Evolutionary conservation across 2,329 filamentous ascomycete species (phyloP).

Genomic region (Alternaria brassicicola): DNA sequence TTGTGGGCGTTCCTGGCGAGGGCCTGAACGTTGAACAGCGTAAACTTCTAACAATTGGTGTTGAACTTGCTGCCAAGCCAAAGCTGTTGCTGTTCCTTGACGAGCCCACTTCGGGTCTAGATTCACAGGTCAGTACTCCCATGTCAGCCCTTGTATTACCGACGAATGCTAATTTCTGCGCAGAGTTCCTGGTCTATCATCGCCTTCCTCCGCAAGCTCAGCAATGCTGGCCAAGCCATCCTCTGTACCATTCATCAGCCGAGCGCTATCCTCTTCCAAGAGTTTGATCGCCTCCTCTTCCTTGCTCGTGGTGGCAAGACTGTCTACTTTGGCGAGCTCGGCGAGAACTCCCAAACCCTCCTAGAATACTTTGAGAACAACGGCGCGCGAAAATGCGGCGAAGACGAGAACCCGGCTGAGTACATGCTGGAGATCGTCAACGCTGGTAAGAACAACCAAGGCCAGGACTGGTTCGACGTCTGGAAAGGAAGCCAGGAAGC

Average conservation of each 20-base stretch:
- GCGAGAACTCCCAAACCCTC: constrained; percentile 50
- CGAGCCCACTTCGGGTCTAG: constrained; percentile 65
- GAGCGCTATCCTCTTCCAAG: constrained; percentile 52
- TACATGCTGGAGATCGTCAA: constrained; percentile 68
- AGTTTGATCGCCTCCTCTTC: constrained; percentile 54
- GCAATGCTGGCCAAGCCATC: constrained; percentile 55
- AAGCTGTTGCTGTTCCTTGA: constrained; percentile 67
- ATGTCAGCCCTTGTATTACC: neutral
- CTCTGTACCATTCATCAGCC: constrained; percentile 58
- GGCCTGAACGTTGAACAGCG: constrained; percentile 72
- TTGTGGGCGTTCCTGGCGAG: constrained; percentile 67
- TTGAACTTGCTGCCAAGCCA: constrained; percentile 73
- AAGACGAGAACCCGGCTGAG: constrained; percentile 74
- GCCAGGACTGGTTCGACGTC: constrained; percentile 50
- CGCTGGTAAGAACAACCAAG: constrained; percentile 38
- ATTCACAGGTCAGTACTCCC: constrained; percentile 52
- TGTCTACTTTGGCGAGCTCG: constrained; percentile 57
- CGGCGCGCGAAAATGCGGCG: constrained; percentile 64
- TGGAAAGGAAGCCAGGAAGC: constrained; percentile 43
- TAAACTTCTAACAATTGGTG: constrained; percentile 74
- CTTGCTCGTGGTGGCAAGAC: constrained; percentile 53
- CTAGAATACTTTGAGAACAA: constrained; percentile 65
- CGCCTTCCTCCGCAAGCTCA: constrained; percentile 66
- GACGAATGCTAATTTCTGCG: constrained; percentile 11
- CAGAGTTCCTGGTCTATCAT: constrained; percentile 67